Evolutionary conservation across 805 yeast species (phyloP).

Genomic region (Wickerhamiella vanderwaltii): DNA sequence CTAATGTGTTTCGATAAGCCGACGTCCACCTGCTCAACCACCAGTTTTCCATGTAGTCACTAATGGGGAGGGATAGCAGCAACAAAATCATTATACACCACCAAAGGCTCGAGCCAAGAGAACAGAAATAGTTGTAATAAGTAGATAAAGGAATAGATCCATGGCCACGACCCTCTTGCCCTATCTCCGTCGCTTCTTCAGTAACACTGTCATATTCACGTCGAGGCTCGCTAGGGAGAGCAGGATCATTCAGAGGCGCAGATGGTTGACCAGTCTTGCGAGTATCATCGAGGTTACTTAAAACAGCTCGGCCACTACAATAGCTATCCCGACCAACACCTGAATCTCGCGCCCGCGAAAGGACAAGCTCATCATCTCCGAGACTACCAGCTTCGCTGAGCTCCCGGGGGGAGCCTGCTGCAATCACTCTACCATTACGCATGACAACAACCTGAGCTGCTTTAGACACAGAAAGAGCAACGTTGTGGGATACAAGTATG

Average conservation of each 20-base stretch:
- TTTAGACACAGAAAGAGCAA: conserved; percentile 69
- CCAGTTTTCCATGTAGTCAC: conserved; percentile 17
- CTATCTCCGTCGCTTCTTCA: too few relatives aligned
- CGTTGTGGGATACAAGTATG: conserved; percentile 84
- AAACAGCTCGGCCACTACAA: background rate
- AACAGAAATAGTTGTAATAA: conserved; percentile 51
- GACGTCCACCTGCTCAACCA: conserved; percentile 21
- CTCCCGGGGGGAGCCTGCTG: conserved; percentile 64
- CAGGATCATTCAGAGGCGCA: background rate
- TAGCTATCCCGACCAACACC: conserved; percentile 13
- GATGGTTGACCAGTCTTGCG: too few relatives aligned
- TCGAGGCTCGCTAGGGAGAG: background rate
- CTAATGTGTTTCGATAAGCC: background rate
- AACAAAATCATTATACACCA: conserved; percentile 29
- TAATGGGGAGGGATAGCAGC: conserved; percentile 10
- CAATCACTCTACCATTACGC: conserved; percentile 70
- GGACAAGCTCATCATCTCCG: conserved; percentile 76
- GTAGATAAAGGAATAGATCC: conserved; percentile 74
- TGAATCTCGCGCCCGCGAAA: conserved; percentile 13
- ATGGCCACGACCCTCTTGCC: conserved; percentile 72
- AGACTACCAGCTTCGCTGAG: conserved; percentile 58
- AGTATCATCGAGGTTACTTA: too few relatives aligned
- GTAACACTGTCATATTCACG: background rate
- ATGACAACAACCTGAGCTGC: conserved; percentile 71
- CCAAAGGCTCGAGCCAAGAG: conserved; percentile 53